Evolutionary conservation across 192 early-diverging fungal genomes (phyloP), one percentile per base, ranked within the genome.

Genomic region (Coemansia sp.): DNA sequence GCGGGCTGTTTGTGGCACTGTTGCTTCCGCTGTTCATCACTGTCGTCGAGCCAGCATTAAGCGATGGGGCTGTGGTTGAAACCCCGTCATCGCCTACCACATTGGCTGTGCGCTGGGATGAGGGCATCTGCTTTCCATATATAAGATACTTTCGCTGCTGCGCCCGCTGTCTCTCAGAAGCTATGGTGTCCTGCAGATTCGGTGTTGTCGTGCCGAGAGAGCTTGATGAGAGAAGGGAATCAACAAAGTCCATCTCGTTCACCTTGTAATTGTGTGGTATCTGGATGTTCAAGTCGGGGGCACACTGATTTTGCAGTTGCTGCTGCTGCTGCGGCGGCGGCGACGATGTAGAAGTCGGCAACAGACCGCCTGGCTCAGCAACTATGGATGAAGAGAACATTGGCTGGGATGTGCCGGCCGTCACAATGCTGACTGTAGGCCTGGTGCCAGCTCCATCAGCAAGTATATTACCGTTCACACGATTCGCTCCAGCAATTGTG

Each of bases 1-100:
- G 58, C 46, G 69, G 69, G 48, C 69, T 66, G 64, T 11, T 20
- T 54, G 51, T 54, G 51, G 12, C 51, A 22, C 51, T 20, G 51
- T 20, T 54, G 8, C 51, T 25, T 17, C 51, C 11, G 8, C 51
- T 22, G 14, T 54, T 22, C 25, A 13, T 13, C 5, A 54, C 8
- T 12, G 19, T 54, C 20, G 20, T 54, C 51, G 51, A 54, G 51
- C 11, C 51, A 12, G 22, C 51, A 13, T 25, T 54, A 17, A 54
- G 51, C 12, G 51, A 25, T 11, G 51, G 20, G 20, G 19, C 14
- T 54, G 51, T 54, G 6, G 20, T 22, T 25, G 51, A 20, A 9
- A 8, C 7, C 20, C 12, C 51, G 20, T 13, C 25, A 11, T 22
- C 51, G 12, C 51, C 19, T 25, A 25, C 14, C 20, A 22, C 19